Base-by-base conservation (phyloP, 2,329 filamentous ascomycete species). In the Epichloe hybrida region DNA sequence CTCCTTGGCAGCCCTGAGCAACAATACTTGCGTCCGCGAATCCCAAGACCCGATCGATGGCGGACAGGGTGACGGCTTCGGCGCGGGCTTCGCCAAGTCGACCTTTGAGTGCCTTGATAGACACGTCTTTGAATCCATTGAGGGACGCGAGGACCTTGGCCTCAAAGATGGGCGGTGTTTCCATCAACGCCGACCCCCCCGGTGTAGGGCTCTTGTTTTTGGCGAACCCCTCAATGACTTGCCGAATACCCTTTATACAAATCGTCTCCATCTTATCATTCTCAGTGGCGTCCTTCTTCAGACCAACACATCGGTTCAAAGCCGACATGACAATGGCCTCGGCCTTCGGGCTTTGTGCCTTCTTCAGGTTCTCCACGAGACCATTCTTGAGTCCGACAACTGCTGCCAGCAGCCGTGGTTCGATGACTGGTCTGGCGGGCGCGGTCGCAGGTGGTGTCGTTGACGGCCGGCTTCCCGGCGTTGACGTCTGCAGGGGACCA, bases 281-380 rank as follows among this genome's bases (percentile, higher is more conserved):
- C 41, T 70, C 70, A 0, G 69, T 70, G 6, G 67, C 66, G 41
- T 66, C 64, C 23, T 66, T 66, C 53, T 74, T 70, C 45, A 78
- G 66, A 11, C 73, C 73, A 9, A 77, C 61, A 43, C 69, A 72
- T 27, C 73, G 72, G 54, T 76, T 76, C 54, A 77, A 64, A 12
- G 74, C 74, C 6, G 73, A 75, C 68, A 76, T 74, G 53, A 75
- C 71, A 23, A 76, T 69, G 23, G 68, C 70, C 51, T 75, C 69
- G 15, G 72, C 65, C 51, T 69, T 66, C 27, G 69, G 67, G 12
- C 66, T 65, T 13, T 66, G 64, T 1, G 69, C 68, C 54, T 69
- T 70, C 47, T 66, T 66, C 41, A 76, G 64, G 51, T 73, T 72
- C 48, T 69, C 66, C 11, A 71, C 65, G 15, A 77, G 64, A 9